Evolutionary conservation across 1,284 basidiomycete genomes (phyloP), one percentile per base, ranked within the genome.

Genomic region (Apiotrichum veenhuisii): DNA sequence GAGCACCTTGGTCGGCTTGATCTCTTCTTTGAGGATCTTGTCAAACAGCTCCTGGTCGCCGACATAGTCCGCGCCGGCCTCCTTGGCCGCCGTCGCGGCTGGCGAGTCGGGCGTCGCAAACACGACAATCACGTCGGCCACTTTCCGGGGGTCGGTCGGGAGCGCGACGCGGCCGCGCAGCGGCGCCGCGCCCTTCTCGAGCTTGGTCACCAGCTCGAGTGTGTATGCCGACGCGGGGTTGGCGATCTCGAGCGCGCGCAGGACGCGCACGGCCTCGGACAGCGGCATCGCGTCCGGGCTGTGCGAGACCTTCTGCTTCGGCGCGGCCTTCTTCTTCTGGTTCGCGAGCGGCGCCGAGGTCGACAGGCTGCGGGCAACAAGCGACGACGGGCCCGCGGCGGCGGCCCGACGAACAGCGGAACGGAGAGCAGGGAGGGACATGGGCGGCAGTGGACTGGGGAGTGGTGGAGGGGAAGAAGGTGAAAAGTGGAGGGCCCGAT

Each of bases 31-130:
- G 17, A 75, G 57, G 33, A 76, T 63, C 56, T 84, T 84, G 37
- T 89, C 87, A 54, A 91, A 83, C 15, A 96, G 79, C 68, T 96
- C 92, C 43, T 83, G 81, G 17, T 88, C 90, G 51, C 93, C 93
- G 34, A 95, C 88, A 64, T 88, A 84, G 61, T 90, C 84, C 3
- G 90, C 92, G 9, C 91, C 91, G 10, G 89, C 89, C 50, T 80
- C 83, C 72, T 82, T 85, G 45, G 90, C 87, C 18, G 88, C 85
- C 15, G 86, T 86, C 1, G 58, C 64, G 10, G 69, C 69, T 5
- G 65, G 56, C 1, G 68, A 66, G 42, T 63, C 62, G 2, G 68
- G 64, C 65, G 92, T 88, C 8, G 91, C 90, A 67, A 96, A 94
- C 25, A 94, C 91, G 30, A 94, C 81, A 50, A 96, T 85, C 52